Evolutionary conservation across 2,329 filamentous ascomycete genomes (phyloP).

Genomic region (Alternaria hordeiaustralica): DNA sequence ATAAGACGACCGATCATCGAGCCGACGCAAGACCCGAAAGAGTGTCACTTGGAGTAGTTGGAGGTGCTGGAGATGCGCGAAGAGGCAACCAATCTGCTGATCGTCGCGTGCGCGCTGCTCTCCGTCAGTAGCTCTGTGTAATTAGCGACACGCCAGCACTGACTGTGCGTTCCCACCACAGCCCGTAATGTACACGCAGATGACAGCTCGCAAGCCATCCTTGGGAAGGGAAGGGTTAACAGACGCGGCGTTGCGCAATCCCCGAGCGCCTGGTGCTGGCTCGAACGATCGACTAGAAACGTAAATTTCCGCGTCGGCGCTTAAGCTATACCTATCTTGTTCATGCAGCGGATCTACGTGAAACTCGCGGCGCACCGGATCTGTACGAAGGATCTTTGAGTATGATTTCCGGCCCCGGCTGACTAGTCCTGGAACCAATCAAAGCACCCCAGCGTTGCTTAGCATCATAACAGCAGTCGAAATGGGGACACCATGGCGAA

Average conservation of each 20-base stretch:
- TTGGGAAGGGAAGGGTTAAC: constrained; percentile 28
- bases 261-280: constrained; percentile 47
- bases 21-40: constrained; percentile 30
- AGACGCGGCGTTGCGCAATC: constrained; percentile 48
- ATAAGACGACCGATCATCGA: constrained; percentile 42
- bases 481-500: constrained; percentile 15
- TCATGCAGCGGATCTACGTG: constrained; percentile 38
- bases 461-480: constrained; percentile 12
- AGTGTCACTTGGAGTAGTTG: constrained; percentile 32
- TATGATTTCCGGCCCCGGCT: constrained; percentile 35
- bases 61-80: constrained; percentile 23
- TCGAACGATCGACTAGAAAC: constrained; percentile 40
- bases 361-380: constrained; percentile 44
- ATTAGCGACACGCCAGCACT: constrained; percentile 21
- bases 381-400: constrained; percentile 39
- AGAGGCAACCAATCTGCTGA: constrained; percentile 20
- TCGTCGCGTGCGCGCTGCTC: constrained; percentile 25
- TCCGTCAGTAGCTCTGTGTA: constrained; percentile 21
- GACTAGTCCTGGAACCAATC: constrained; percentile 30
- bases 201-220: constrained; percentile 22
- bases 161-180: constrained; percentile 25
- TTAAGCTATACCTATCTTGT: constrained; percentile 39
- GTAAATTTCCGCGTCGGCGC: constrained; percentile 45
- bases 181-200: constrained; percentile 21
- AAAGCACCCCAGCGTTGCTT: constrained; percentile 1